Base-by-base conservation (phyloP, 768 basidiomycete genomes). In the Hygrophorus pudorinus region DNA sequence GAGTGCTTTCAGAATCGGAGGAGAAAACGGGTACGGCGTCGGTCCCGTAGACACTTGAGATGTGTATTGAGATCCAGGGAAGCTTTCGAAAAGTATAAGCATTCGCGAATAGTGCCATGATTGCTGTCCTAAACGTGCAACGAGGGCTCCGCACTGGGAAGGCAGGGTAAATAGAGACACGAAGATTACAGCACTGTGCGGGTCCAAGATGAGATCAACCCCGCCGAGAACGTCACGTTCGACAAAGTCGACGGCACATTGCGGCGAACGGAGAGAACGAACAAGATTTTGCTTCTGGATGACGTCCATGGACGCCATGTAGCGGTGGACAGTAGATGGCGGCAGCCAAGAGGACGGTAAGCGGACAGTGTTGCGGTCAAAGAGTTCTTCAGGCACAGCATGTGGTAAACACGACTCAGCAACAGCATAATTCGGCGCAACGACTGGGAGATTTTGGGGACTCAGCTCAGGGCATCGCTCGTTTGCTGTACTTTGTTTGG, bases 231-330 rank as follows among this genome's bases (percentile, higher is more conserved):
- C 58, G 10, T 75, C 72, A 28, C 86, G 75, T 55, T 89, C 87
- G 2, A 79, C 68, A 10, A 88, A 68, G 21, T 74, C 68, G 17
- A 86, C 63, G 9, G 60, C 59, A 48, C 71, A 76, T 10, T 62
- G 53, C 11, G 52, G 55, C 9, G 68, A 65, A 13, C 65, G 62
- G 18, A 89, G 67, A 9, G 65, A 59, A 3, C 68, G 71, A 32
- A 81, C 69, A 2, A 89, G 63, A 14, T 66, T 68, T 41, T 75
- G 79, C 50, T 79, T 81, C 57, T 87, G 86, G 5, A 88, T 66
- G 14, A 86, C 50, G 21, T 76, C 66, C 48, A 87, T 56, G 21
- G 83, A 87, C 12, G 75, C 76, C 61, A 89, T 65, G 54, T 88
- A 89, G 20, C 68, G 71, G 56, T 87, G 84, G 13, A 55, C 36